Evolutionary conservation across 2,329 filamentous ascomycete species (phyloP).

Genomic region (Ophioceras dolichostomum): DNA sequence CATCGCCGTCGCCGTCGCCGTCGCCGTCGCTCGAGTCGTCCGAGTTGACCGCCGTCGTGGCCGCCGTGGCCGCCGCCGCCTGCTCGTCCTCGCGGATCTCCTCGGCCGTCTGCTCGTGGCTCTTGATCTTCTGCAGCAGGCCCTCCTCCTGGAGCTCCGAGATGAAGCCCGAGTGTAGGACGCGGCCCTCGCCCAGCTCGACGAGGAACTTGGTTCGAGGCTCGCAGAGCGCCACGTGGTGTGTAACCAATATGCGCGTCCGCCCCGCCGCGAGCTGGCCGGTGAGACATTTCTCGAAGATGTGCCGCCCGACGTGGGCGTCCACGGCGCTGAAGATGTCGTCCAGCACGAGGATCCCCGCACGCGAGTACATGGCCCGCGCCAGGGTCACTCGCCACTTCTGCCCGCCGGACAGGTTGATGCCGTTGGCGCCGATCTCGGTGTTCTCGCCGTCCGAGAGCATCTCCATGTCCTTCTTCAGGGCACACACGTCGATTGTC

Average conservation of each 20-base stretch:
- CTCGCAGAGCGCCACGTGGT: constrained; percentile 62
- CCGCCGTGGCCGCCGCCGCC: constrained; percentile 10
- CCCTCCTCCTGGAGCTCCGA: constrained; percentile 50
- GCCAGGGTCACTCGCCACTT: constrained; percentile 74
- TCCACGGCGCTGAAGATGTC: constrained; percentile 80
- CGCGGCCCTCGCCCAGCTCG: constrained; percentile 55
- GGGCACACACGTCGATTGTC: constrained; percentile 59
- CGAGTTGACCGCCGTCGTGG: constrained; percentile 40
- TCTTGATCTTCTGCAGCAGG: constrained; percentile 43
- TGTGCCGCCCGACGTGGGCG: constrained; percentile 66
- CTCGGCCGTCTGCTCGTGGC: constrained; percentile 33
- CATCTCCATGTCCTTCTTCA: constrained; percentile 66
- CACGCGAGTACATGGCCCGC: constrained; percentile 66
- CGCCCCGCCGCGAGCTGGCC: constrained; percentile 57
- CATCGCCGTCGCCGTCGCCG: constrained; percentile 17
- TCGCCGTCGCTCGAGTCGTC: constrained; percentile 21
- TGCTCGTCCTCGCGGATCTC: constrained; percentile 37
- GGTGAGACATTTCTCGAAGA: constrained; percentile 64
- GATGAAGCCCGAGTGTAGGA: constrained; percentile 51
- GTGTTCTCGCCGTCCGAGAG: constrained; percentile 66
- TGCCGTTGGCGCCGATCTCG: constrained; percentile 73
- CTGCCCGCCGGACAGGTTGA: constrained; percentile 75
- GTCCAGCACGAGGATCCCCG: constrained; percentile 65
- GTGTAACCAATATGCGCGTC: constrained; percentile 69
- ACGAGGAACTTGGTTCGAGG: constrained; percentile 63